Evolutionary conservation across 2,329 filamentous ascomycete genomes (phyloP).

Genomic region (Talaromyces sp.): DNA sequence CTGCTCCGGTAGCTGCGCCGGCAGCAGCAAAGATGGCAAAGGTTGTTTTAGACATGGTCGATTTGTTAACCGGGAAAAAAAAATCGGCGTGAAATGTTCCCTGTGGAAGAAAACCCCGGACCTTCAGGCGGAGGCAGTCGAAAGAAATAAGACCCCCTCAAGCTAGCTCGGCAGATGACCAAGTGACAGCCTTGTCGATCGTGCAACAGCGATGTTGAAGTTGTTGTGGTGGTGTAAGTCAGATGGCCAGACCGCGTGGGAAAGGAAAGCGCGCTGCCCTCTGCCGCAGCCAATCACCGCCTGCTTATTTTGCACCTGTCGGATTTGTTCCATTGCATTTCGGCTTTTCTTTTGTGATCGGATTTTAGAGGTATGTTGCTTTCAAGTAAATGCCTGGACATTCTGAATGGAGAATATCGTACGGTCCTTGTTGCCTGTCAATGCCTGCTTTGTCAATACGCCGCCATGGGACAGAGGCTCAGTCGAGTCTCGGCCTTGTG

Average conservation of each 20-base stretch:
- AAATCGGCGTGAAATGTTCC: not conserved
- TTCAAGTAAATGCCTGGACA: not conserved
- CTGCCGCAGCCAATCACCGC: conserved; percentile 9
- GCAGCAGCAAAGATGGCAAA: conserved; percentile 71
- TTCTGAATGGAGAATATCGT: not conserved
- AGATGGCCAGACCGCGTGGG: conserved; percentile 13
- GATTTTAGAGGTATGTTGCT: no score
- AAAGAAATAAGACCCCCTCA: not conserved
- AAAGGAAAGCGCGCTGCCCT: conserved; percentile 5
- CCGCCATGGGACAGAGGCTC: not conserved
- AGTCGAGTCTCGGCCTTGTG: not conserved
- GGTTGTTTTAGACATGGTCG: conserved; percentile 72
- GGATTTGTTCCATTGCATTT: not conserved
- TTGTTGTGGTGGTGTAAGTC: not conserved
- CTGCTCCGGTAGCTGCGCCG: conserved; percentile 72
- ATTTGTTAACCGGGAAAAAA: not conserved
- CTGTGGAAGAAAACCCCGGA: not conserved
- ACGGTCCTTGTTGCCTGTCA: not conserved
- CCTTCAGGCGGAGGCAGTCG: not conserved
- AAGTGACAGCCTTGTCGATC: not conserved
- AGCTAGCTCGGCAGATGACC: not conserved
- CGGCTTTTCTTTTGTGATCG: not conserved
- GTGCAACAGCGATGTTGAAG: not conserved
- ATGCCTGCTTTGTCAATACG: not conserved
- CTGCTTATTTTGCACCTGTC: conserved; percentile 9